phyloP scores from a whole-genome alignment of 208 protist genomes.

The Leishmania amazonensis region DNA sequence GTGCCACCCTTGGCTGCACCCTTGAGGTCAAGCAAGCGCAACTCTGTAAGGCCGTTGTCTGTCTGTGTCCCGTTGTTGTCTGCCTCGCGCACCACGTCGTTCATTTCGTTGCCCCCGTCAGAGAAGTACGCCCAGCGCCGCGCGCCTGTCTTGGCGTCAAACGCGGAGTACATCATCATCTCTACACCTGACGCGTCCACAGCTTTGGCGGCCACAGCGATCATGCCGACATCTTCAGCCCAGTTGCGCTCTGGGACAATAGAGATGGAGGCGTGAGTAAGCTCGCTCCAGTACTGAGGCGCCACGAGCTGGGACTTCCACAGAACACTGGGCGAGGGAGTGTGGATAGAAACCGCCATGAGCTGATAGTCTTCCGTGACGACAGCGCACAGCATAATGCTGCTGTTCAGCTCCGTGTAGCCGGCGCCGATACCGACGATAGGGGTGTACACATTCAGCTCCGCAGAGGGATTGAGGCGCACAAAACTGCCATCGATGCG shows the following conservation, averaged over 20 bases:
- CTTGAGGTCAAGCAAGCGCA: neutral
- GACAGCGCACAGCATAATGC: conserved; percentile 50
- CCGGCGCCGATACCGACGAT: conserved; percentile 72
- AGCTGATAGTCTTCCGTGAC: conserved; percentile 64
- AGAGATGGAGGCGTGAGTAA: conserved; percentile 58
- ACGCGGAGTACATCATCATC: conserved; percentile 69
- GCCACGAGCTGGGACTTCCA: conserved; percentile 49
- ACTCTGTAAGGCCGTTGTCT: neutral
- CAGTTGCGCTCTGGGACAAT: conserved; percentile 82
- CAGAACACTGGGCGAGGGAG: conserved; percentile 25
- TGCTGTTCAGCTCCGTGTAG: conserved; percentile 30
- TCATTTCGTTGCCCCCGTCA: conserved; percentile 64
- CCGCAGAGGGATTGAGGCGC: conserved; percentile 22
- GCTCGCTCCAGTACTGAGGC: conserved; percentile 18
- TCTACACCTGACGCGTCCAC: conserved; percentile 25
- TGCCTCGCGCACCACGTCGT: conserved; percentile 62
- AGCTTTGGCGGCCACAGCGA: conserved; percentile 61
- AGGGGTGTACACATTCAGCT: conserved; percentile 33
- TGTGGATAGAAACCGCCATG: conserved; percentile 14
- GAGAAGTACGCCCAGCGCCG: conserved; percentile 79
- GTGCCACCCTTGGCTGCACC: neutral
- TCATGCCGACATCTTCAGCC: conserved; percentile 71
- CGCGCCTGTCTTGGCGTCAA: conserved; percentile 68
- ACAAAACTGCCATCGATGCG: conserved; percentile 61
- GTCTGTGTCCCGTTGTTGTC: conserved; percentile 6